Evolutionary conservation across 2,329 filamentous ascomycete species (phyloP).

Genomic region (Claviceps digitariae): DNA sequence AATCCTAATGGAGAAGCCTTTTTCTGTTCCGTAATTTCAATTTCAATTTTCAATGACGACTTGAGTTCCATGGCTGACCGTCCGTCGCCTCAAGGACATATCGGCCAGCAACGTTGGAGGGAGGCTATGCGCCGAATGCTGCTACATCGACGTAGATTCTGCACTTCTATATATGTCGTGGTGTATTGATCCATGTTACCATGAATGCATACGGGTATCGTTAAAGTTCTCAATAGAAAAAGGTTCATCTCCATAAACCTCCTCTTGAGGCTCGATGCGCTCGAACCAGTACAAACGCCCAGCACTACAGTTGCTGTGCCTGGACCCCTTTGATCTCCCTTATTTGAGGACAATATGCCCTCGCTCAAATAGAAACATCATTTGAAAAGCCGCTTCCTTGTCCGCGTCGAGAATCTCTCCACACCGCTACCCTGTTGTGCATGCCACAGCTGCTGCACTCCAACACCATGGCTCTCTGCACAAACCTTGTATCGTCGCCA

Average conservation of each 20-base stretch:
- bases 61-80: too few species aligned
- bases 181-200: not conserved
- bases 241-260: not conserved
- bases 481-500: slow-evolving; percentile 52
- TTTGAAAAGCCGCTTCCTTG: slow-evolving; percentile 39
- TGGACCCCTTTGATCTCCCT: not conserved
- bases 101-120: not conserved
- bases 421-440: slow-evolving; percentile 44
- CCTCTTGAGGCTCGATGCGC: not conserved
- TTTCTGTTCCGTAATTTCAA: not conserved
- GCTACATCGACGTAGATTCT: not conserved
- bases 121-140: not conserved
- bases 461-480: slow-evolving; percentile 49
- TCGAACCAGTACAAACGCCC: not conserved
- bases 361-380: slow-evolving; percentile 15
- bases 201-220: slow-evolving; percentile 2
- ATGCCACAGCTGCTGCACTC: slow-evolving; percentile 47
- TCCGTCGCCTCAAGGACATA: too few species aligned
- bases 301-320: not conserved
- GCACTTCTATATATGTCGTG: not conserved
- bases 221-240: not conserved
- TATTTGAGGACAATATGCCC: not conserved
- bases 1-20: not conserved
- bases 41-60: too few species aligned
- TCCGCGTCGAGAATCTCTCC: slow-evolving; percentile 43